A percentile compares a stretch with the other conserved stretches of the same genome.
Conservation (phyloP, 2,329 filamentous ascomycete species). For the Aspergillus hiratsukae region DNA sequence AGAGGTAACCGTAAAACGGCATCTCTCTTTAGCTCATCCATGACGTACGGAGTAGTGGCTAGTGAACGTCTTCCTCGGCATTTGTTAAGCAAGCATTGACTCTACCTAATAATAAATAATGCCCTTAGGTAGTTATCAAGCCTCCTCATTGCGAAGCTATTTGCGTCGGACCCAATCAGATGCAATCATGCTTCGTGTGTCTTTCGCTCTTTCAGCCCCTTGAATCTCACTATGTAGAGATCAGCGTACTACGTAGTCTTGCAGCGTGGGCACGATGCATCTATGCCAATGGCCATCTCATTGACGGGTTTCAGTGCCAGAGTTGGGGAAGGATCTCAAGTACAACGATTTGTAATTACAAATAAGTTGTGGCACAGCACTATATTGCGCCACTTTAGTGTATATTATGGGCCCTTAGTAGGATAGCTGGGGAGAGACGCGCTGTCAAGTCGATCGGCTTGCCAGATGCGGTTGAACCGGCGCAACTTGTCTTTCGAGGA, state of each 20-base stretch:
- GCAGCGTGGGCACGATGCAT: conserved; percentile 4
- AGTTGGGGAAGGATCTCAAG: conserved; percentile 5
- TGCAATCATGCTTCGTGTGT: not conserved
- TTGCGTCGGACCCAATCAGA: not conserved
- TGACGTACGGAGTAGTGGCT: too few species aligned
- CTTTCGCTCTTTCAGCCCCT: not conserved
- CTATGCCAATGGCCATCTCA: conserved; percentile 5
- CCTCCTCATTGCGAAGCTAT: too few species aligned
- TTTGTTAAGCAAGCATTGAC: not conserved
- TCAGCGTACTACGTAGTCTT: not conserved
- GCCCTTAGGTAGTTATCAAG: not conserved
- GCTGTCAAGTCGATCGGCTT: not conserved
- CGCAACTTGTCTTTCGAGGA: not conserved
- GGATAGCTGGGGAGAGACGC: not conserved
- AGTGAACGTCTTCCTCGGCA: not conserved
- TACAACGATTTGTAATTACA: conserved; percentile 1
- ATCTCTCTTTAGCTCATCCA: not conserved
- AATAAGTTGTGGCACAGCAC: conserved; percentile 8
- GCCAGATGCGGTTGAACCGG: too few species aligned
- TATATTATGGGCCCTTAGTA: not conserved
- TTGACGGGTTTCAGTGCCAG: conserved; percentile 2
- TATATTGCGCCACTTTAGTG: conserved; percentile 5
- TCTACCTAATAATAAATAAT: not conserved
- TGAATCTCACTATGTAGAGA: not conserved
- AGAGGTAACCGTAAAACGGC: not conserved